A percentile compares a stretch with the other conserved stretches of the same genome.
phyloP scores from a whole-genome alignment of 768 basidiomycete species.

The Lactifluus rugatus region DNA sequence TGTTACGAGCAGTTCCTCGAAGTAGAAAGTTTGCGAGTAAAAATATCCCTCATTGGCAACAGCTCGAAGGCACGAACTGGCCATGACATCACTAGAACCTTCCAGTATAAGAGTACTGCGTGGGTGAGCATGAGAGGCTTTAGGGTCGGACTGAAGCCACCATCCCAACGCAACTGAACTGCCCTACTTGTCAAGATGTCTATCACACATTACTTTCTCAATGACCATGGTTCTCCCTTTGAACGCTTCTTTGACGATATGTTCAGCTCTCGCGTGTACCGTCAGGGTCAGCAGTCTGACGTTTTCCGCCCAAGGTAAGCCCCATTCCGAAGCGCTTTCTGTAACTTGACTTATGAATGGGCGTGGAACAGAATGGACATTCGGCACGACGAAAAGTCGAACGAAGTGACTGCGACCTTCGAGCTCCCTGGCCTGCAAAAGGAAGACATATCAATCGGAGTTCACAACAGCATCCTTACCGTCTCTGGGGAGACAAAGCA shows the following conservation, averaged over 20 bases:
- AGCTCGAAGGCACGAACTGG: not conserved
- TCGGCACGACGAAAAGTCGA: constrained; percentile 38
- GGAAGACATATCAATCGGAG: constrained; percentile 42
- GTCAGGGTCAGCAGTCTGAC: constrained; percentile 9
- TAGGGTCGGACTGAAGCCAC: not conserved
- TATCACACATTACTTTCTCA: constrained; percentile 31
- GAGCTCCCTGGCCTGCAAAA: constrained; percentile 48
- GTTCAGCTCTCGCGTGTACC: constrained; percentile 22
- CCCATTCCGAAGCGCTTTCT: not conserved
- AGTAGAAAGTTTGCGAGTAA: not conserved
- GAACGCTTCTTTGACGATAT: constrained; percentile 38
- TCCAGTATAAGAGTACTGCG: not conserved
- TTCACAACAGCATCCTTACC: constrained; percentile 40
- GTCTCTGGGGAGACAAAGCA: constrained; percentile 40
- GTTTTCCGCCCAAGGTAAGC: constrained; percentile 13
- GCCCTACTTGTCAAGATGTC: constrained; percentile 21
- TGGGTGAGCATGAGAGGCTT: too few species aligned
- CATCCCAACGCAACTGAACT: not conserved
- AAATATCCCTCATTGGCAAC: not conserved
- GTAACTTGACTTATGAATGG: not conserved
- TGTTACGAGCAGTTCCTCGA: not conserved
- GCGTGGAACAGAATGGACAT: constrained; percentile 40
- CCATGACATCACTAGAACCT: not conserved
- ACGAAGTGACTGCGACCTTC: constrained; percentile 44
- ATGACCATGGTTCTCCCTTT: constrained; percentile 31